A percentile compares a stretch with the other conserved stretches of the same genome.
Conservation (phyloP, 345 rosid species). For the Kandelia obovata region DNA sequence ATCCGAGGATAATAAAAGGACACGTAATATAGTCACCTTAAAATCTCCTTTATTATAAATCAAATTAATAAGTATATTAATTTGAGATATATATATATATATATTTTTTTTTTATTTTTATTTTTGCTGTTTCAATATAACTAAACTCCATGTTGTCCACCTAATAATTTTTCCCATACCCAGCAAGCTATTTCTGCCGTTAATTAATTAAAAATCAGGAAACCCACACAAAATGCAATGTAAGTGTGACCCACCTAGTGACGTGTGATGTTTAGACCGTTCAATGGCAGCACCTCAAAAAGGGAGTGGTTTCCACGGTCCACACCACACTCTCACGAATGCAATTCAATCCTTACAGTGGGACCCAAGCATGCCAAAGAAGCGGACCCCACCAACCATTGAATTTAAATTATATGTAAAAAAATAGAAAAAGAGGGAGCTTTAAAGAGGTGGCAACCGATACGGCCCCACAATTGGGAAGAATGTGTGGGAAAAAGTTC, state of each 20-base stretch:
- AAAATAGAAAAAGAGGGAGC: conserved; percentile 1
- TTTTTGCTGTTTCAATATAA: too few species aligned
- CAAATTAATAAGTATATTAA: too few species aligned
- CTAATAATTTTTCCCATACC: neutral
- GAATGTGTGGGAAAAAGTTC: conserved; percentile 32
- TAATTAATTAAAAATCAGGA: neutral
- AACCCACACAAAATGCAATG: conserved; percentile 19
- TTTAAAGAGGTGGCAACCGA: conserved; percentile 15
- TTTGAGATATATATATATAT: too few species aligned
- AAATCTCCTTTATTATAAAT: too few species aligned
- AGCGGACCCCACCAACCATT: conserved; percentile 16
- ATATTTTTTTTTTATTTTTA: too few species aligned
- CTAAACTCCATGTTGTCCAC: too few species aligned
- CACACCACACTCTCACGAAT: conserved; percentile 7
- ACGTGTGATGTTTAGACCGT: conserved; percentile 23
- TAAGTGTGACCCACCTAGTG: neutral
- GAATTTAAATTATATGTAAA: neutral
- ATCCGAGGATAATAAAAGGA: too few species aligned
- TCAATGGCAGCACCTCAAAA: conserved; percentile 13
- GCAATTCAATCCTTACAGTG: neutral
- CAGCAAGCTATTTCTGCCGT: conserved; percentile 2
- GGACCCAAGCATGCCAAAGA: conserved; percentile 28
- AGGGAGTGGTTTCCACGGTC: conserved; percentile 4
- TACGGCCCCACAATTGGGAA: conserved; percentile 39
- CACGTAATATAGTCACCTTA: too few species aligned